Conservation (phyloP, 1,284 basidiomycete species). For the Apiotrichum montevideense region DNA sequence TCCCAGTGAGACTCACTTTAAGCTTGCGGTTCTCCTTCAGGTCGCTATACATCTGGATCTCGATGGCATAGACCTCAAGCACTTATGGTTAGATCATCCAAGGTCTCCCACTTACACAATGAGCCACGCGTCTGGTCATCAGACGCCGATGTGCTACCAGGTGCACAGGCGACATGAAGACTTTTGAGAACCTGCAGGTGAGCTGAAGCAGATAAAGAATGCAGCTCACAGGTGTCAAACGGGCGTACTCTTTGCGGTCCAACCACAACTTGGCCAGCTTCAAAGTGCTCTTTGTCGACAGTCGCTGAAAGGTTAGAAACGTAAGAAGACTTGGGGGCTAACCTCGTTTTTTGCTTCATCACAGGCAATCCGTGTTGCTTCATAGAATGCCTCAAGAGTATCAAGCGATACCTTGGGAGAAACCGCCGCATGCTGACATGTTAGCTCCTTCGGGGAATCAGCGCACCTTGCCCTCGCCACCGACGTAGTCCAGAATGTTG, state of each 20-base stretch:
- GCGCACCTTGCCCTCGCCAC: slow-evolving; percentile 70
- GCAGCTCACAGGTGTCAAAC: slow-evolving; percentile 65
- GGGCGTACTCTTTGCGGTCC: slow-evolving; percentile 82
- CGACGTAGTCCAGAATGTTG: slow-evolving; percentile 96
- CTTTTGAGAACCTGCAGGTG: slow-evolving; percentile 46
- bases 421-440: slow-evolving; percentile 35
- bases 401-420: slow-evolving; percentile 66
- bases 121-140: slow-evolving; percentile 48
- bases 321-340: background rate
- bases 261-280: slow-evolving; percentile 98
- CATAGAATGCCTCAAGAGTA: slow-evolving; percentile 89
- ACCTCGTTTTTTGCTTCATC: slow-evolving; percentile 93
- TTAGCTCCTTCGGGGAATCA: background rate
- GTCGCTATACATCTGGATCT: slow-evolving; percentile 99
- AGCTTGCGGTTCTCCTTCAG: slow-evolving; percentile 91
- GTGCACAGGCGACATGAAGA: slow-evolving; percentile 49
- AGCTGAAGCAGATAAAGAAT: background rate
- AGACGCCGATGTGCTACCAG: slow-evolving; percentile 36
- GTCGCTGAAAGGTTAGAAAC: slow-evolving; percentile 54
- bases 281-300: slow-evolving; percentile 91
- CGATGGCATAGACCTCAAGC: slow-evolving; percentile 95
- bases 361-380: slow-evolving; percentile 80
- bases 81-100: slow-evolving; percentile 45
- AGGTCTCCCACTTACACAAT: slow-evolving; percentile 28
- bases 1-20: slow-evolving; percentile 55